These are phyloP conservation scores for Aspergillus japonicus DNA, from an alignment of 2,329 filamentous ascomycete genomes.

Conservation along the genomic window DNA sequence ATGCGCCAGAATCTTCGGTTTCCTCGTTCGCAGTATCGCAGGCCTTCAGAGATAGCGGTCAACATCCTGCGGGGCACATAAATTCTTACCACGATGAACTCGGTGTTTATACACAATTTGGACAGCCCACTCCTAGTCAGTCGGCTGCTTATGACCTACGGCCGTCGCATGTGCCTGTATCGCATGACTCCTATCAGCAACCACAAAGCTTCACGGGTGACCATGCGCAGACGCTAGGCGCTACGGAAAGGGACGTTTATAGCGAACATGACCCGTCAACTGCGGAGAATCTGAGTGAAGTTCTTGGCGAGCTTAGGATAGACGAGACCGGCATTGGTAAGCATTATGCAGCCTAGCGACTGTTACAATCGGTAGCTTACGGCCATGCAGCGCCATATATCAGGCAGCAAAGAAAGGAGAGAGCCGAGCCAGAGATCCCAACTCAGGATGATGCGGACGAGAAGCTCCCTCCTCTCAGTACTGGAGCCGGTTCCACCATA, in stretches of 20 bases:
- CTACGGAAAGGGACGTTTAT: conserved; percentile 48
- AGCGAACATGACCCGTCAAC: conserved; percentile 65
- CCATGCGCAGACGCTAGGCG: conserved; percentile 28
- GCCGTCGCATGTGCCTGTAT: conserved; percentile 31
- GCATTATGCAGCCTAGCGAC: conserved; percentile 23
- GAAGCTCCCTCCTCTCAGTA: conserved; percentile 65
- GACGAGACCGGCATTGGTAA: conserved; percentile 82
- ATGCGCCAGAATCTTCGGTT: conserved; percentile 48
- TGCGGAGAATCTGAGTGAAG: conserved; percentile 71
- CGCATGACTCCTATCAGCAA: conserved; percentile 31
- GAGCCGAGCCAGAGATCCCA: conserved; percentile 54
- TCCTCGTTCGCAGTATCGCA: conserved; percentile 57
- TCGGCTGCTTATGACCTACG: conserved; percentile 32
- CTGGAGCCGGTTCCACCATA: conserved; percentile 71
- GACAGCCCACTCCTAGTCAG: conserved; percentile 28
- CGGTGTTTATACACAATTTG: conserved; percentile 43
- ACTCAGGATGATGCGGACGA: conserved; percentile 69
- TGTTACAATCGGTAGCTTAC: not conserved
- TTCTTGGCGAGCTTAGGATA: conserved; percentile 82
- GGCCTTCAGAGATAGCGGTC: conserved; percentile 43
- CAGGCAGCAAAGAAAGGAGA: conserved; percentile 58
- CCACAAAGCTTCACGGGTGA: conserved; percentile 27
- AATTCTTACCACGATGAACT: conserved; percentile 46
- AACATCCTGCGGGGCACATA: conserved; percentile 50
- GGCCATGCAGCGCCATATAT: conserved; percentile 72